These are phyloP conservation scores for Trichosporon sp. DNA, from an alignment of 1,284 basidiomycete species.

Conservation along the genomic window DNA sequence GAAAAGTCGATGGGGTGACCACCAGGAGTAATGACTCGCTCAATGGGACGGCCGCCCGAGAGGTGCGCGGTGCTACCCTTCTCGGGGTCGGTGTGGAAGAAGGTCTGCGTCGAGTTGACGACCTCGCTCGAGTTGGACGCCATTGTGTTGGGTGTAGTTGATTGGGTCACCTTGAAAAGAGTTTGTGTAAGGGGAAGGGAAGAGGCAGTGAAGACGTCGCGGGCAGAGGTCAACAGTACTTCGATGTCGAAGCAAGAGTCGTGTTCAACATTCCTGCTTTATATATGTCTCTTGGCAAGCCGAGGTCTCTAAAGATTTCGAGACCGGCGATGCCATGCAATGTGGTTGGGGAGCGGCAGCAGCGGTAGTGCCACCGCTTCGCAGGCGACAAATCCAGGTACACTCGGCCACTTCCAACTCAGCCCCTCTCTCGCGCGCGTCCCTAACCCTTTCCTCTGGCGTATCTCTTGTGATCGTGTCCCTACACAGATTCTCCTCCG, in stretches of 20 bases:
- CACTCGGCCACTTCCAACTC: not conserved
- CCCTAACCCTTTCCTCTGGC: not conserved
- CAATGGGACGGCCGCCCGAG: slow-evolving; percentile 5
- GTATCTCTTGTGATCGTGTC: not conserved
- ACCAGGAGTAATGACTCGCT: slow-evolving; percentile 19
- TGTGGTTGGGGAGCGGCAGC: not conserved
- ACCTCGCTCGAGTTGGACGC: not conserved
- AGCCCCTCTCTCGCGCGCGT: not conserved
- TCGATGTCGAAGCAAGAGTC: not conserved
- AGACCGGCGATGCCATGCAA: not conserved
- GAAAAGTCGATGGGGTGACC: slow-evolving; percentile 24
- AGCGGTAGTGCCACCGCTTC: too few relatives aligned
- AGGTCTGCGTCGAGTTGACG: slow-evolving; percentile 8
- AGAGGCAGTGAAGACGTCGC: not conserved
- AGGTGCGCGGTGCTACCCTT: slow-evolving; percentile 12
- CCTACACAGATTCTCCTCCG: not conserved
- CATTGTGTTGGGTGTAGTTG: not conserved
- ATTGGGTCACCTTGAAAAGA: not conserved
- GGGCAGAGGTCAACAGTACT: not conserved
- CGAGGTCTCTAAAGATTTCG: not conserved
- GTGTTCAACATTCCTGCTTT: too few relatives aligned
- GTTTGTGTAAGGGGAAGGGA: not conserved
- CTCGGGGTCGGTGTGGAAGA: slow-evolving; percentile 12
- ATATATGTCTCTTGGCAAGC: not conserved
- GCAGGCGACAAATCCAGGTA: not conserved